Evolutionary conservation across 495 filamentous ascomycete genomes (phyloP), one percentile per base, ranked within the genome.

Genomic region (Apodospora peruviana): DNA sequence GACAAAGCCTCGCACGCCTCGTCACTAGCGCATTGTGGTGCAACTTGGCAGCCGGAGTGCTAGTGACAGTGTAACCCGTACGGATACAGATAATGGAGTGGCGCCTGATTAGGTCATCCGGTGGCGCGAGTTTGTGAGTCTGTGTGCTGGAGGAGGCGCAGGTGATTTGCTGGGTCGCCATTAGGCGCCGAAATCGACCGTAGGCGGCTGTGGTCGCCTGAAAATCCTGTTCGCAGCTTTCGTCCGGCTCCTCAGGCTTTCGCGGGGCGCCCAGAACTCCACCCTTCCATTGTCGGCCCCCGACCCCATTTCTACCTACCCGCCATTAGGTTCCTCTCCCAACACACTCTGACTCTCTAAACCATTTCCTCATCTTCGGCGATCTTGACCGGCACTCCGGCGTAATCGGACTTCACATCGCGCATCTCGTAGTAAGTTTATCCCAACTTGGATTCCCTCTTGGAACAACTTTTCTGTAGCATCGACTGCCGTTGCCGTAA

Each of bases 271-370:
- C 49, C 49, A 45, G 43, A 48, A 53, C 48, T 46, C 53, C 48
- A 49, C 53, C 61, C 55, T n/a, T n/a, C n/a, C n/a, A n/a, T 61
- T 61, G 52, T 57, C 52, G 52, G 54, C 35, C 51, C 52, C 51
- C 52, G 55, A 50, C 48, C 53, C 39, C 40, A 41, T 53, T 48
- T 40, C 51, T 50, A 48, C 50, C 56, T 51, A 55, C 52, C 51
- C 34, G 22, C 47, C 36, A 44, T 55, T n/a, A n/a, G n/a, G n/a
- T n/a, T 52, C 56, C 48, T 59, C 61, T 56, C 50, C 51, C 58
- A 59, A 61, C 58, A 50, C 50, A 38, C 48, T 36, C 45, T 44
- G 45, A 51, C 50, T 22, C 45, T 29, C 53, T 42, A 36, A 50
- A 40, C 39, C 9, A 40, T 18, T 29, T 47, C 58, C 38, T 51